Evolutionary conservation across 805 yeast genomes (phyloP).

Genomic region (Barnettozyma siamensis): DNA sequence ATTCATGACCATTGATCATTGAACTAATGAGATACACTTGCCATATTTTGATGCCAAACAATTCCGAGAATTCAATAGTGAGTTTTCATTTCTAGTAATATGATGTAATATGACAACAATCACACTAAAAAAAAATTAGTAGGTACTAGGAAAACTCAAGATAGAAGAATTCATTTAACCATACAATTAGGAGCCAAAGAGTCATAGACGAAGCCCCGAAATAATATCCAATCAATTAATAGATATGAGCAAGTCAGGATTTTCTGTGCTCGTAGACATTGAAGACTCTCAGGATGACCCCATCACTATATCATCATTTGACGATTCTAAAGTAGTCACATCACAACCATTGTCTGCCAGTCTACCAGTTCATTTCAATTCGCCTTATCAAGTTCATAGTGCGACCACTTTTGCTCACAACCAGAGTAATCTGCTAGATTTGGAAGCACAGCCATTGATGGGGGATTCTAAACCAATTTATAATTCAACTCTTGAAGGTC

Average conservation of each 20-base stretch:
- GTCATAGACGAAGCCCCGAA: no score
- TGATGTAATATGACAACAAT: no score
- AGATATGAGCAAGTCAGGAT: conserved; percentile 1
- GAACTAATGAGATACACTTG: no score
- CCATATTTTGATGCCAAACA: no score
- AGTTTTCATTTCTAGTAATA: no score
- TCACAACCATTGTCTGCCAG: conserved; percentile 10
- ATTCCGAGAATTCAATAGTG: no score
- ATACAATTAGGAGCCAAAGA: no score
- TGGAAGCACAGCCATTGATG: conserved; percentile 2
- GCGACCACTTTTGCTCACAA: not conserved
- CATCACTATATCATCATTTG: not conserved
- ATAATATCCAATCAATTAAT: no score
- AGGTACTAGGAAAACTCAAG: no score
- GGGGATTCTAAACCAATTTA: not conserved
- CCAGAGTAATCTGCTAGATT: not conserved
- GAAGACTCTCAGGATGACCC: not conserved
- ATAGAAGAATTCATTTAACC: no score
- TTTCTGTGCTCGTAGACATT: not conserved
- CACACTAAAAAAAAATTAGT: no score
- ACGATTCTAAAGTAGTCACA: conserved; percentile 3
- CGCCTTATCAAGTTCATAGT: not conserved
- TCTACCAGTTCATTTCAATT: conserved; percentile 8
- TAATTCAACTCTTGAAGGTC: not conserved
- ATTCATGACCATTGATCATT: no score